Evolutionary conservation across 768 basidiomycete genomes (phyloP).

Genomic region (Trametes cinnabarina): DNA sequence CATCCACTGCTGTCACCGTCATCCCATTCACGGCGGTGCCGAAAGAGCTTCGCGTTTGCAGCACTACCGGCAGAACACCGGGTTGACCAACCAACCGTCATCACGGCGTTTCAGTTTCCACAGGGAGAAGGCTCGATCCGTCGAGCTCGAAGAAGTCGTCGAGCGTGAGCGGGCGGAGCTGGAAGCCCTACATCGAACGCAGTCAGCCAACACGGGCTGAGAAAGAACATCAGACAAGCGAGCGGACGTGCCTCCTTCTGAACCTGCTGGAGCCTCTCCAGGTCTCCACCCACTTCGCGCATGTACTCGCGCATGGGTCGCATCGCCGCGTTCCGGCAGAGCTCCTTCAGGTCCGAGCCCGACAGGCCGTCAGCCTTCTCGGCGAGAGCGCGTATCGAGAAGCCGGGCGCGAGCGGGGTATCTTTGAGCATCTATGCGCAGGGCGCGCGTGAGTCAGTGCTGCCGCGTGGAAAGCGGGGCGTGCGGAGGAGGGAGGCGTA

Average conservation of each 20-base stretch:
- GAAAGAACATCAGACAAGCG: not conserved
- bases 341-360: conserved; percentile 88
- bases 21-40: not conserved
- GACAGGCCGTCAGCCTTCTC: conserved; percentile 70
- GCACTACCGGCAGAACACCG: not conserved
- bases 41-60: no score
- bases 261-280: conserved; percentile 46
- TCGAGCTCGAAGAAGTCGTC: conserved; percentile 62
- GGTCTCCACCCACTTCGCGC: conserved; percentile 46
- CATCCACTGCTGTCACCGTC: not conserved
- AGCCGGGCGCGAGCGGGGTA: conserved; percentile 60
- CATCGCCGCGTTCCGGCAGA: conserved; percentile 94
- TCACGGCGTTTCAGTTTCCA: not conserved
- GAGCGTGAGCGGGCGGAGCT: conserved; percentile 67
- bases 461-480: not conserved
- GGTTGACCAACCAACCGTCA: not conserved
- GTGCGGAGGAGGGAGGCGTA: conserved; percentile 32
- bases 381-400: conserved; percentile 65
- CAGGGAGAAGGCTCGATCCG: conserved; percentile 24
- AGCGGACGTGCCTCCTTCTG: conserved; percentile 42
- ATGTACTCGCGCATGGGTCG: conserved; percentile 84
- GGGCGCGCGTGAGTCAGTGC: not conserved
- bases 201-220: not conserved
- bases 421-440: conserved; percentile 82
- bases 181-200: conserved; percentile 57